These are phyloP conservation scores for Salvia sclarea DNA, from an alignment of 305 asterid species.

Conservation along the genomic window DNA sequence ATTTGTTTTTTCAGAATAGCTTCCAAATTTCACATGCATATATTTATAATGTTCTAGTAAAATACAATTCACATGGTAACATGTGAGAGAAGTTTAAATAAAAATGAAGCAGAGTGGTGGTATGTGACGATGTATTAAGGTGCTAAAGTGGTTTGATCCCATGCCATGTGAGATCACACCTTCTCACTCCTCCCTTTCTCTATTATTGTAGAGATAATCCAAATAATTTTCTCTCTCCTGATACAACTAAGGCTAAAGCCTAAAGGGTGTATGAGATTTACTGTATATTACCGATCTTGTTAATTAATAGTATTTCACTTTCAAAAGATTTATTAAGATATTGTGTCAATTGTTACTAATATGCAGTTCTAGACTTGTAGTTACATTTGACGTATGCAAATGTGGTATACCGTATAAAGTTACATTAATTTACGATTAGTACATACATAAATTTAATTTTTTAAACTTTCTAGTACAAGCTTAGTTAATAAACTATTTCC, in stretches of 20 bases:
- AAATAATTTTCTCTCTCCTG: neutral
- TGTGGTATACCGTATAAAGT: too few species aligned
- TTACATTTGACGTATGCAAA: too few species aligned
- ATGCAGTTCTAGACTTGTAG: too few species aligned
- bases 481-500: too few species aligned
- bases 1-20: slow-evolving; percentile 21
- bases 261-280: too few species aligned
- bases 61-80: slow-evolving; percentile 40
- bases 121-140: slow-evolving; percentile 23
- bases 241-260: too few species aligned
- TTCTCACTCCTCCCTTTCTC: slow-evolving; percentile 21
- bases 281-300: neutral
- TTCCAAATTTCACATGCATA: slow-evolving; percentile 44
- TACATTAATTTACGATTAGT: too few species aligned
- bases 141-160: slow-evolving; percentile 28
- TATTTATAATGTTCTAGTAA: neutral
- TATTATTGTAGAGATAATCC: slow-evolving; percentile 38
- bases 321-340: too few species aligned
- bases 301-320: too few species aligned
- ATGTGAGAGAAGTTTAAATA: slow-evolving; percentile 38
- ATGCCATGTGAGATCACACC: slow-evolving; percentile 46
- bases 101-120: slow-evolving; percentile 28
- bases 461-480: too few species aligned
- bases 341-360: too few species aligned
- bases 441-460: too few species aligned